phyloP scores from a whole-genome alignment of 2,329 filamentous ascomycete genomes.

The Clarireedia monteithiana region DNA sequence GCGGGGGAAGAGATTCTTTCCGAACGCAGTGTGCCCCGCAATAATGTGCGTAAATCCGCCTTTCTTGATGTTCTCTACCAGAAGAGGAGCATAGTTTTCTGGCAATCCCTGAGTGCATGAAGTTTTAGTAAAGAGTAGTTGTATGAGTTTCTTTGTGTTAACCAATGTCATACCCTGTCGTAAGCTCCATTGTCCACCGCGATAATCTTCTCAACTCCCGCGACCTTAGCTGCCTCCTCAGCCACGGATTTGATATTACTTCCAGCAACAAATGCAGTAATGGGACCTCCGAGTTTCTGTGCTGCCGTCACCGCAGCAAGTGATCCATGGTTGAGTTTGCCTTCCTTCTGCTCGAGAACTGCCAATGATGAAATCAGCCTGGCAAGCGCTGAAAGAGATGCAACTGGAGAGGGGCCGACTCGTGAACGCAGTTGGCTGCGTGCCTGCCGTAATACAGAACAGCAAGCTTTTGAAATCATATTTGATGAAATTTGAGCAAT shows the following conservation, averaged over 20 bases:
- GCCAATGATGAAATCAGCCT: constrained; percentile 82
- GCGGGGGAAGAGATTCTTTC: constrained; percentile 87
- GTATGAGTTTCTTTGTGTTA: not conserved
- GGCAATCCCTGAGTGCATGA: constrained; percentile 59
- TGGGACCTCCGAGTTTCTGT: constrained; percentile 72
- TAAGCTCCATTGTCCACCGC: constrained; percentile 83
- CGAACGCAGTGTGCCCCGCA: constrained; percentile 87
- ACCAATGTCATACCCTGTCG: constrained; percentile 61
- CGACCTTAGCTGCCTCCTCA: constrained; percentile 78
- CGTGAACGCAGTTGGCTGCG: constrained; percentile 36
- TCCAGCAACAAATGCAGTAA: constrained; percentile 85
- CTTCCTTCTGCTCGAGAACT: constrained; percentile 85
- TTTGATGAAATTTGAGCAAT: constrained; percentile 11
- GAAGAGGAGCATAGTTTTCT: constrained; percentile 87
- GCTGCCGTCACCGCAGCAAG: constrained; percentile 81
- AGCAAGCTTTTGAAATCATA: constrained; percentile 28
- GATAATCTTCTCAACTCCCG: constrained; percentile 86
- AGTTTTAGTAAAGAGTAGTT: not conserved
- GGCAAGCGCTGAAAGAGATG: constrained; percentile 44
- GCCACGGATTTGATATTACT: constrained; percentile 67
- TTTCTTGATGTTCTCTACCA: constrained; percentile 96
- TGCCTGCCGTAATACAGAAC: constrained; percentile 25
- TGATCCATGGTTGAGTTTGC: constrained; percentile 75
- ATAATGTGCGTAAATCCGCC: constrained; percentile 89
- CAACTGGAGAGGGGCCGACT: constrained; percentile 31